Evolutionary conservation across 345 rosid species (phyloP).

Genomic region (Populus euphratica): DNA sequence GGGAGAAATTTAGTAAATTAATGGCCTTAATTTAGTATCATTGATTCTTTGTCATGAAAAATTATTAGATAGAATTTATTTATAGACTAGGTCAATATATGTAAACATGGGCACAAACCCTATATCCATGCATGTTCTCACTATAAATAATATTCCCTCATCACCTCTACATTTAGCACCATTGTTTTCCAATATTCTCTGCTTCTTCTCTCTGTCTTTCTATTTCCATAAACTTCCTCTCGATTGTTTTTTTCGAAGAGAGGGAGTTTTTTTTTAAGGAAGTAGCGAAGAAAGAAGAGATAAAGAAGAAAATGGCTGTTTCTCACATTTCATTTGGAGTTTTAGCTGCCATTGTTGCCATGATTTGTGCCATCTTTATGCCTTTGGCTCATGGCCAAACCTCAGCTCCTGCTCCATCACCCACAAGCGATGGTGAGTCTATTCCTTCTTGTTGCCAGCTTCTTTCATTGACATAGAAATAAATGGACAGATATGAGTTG

Average conservation of each 20-base stretch:
- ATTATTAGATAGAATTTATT: too few relatives aligned
- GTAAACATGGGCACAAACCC: neutral
- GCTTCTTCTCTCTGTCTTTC: neutral
- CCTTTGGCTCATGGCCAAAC: conserved; percentile 17
- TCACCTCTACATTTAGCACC: neutral
- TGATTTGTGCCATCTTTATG: neutral
- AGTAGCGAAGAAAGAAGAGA: neutral
- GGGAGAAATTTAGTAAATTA: too few relatives aligned
- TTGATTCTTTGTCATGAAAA: too few relatives aligned
- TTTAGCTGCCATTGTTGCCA: neutral
- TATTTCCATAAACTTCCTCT: too few relatives aligned
- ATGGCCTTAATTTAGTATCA: too few relatives aligned
- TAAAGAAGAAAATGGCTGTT: neutral
- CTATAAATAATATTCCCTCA: neutral
- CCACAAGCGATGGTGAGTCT: conserved; percentile 20
- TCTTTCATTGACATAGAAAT: neutral
- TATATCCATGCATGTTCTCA: neutral
- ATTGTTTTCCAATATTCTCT: neutral
- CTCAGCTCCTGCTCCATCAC: conserved; percentile 24
- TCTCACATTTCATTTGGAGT: neutral
- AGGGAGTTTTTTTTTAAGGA: neutral
- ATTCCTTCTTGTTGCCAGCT: neutral
- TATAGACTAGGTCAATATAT: too few relatives aligned
- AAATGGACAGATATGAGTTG: neutral
- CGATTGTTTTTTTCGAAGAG: neutral